Evolutionary conservation across 1,284 basidiomycete genomes (phyloP), one percentile per base, ranked within the genome.

Genomic region (Cryptococcus sp.): DNA sequence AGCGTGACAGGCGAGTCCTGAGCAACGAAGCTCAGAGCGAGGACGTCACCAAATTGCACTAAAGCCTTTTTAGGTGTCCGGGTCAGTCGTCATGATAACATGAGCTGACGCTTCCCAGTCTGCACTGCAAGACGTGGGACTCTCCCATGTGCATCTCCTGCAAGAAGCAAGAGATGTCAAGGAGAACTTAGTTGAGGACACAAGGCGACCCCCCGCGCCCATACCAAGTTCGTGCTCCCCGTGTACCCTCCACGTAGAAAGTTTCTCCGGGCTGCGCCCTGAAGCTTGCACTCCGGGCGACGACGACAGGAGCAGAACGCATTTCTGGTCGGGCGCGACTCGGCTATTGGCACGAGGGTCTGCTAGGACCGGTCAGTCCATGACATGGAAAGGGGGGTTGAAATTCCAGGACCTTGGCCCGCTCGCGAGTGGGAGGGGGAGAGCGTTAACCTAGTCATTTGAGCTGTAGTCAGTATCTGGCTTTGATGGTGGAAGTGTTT

Each of bases 31-130:
- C 22, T n/a, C 15, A 45, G n/a, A 22, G 41, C 19, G 57, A 66
- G 61, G 67, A 76, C 73, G 78, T 77, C 78, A 78, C 78, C 73
- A 79, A 79, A 79, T 79, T 79, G 77, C 78, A 79, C 78, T 79
- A 75, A 79, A 79, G 77, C 74, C 75, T 70, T 62, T 67, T 50
- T 52, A 49, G 22, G n/a, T 45, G 42, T 45, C 42, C 42, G n/a
- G n/a, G 22, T 45, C 42, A 45, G 10, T 4, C 42, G 16, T 2
- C n/a, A 45, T 45, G 42, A 45, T 5, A 15, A 4, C 42, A 45
- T 19, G 42, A 45, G 42, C 19, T 19, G 22, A 23, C 43, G 13
- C 43, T 5, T 45, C 43, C 43, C n/a, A 19, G 43, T 45, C n/a
- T 45, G 41, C 17, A 45, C 13, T 11, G 19, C 43, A 10, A 19